Evolutionary conservation across 2,329 filamentous ascomycete species (phyloP).

Genomic region (Aspergillus texensis): DNA sequence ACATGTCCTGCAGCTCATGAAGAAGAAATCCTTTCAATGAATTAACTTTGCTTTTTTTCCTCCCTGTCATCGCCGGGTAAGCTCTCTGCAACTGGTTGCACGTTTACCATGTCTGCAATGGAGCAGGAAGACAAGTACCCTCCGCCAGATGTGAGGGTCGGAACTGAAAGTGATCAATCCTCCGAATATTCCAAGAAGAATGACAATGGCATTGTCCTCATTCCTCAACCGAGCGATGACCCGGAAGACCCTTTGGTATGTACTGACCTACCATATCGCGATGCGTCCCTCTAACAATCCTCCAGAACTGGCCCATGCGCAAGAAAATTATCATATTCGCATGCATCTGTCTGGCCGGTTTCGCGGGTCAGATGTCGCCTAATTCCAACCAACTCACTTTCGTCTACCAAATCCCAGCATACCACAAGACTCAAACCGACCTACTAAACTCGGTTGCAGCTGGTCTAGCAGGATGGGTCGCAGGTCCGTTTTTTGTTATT

Average conservation of each 20-base stretch:
- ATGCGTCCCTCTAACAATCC: not conserved
- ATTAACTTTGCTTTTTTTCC: not conserved
- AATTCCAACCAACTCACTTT: constrained; percentile 41
- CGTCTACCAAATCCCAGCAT: constrained; percentile 37
- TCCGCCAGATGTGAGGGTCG: not conserved
- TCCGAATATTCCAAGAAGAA: constrained; percentile 4
- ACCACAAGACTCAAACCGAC: constrained; percentile 35
- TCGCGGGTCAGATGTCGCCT: constrained; percentile 38
- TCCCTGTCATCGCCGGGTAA: not conserved
- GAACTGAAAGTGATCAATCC: constrained; percentile 1
- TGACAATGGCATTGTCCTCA: constrained; percentile 8
- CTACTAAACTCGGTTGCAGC: constrained; percentile 24
- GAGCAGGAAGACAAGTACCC: constrained; percentile 4
- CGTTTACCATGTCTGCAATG: constrained; percentile 3
- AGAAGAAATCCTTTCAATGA: not conserved
- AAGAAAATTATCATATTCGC: constrained; percentile 37
- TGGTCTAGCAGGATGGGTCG: constrained; percentile 43
- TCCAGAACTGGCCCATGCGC: constrained; percentile 37
- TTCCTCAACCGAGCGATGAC: constrained; percentile 35
- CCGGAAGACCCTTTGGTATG: constrained; percentile 34
- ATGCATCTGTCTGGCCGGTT: constrained; percentile 40
- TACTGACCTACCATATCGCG: not conserved
- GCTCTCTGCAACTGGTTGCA: not conserved
- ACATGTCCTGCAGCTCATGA: not conserved
- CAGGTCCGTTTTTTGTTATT: constrained; percentile 43